These are phyloP conservation scores for Fonsecaea pugnacius DNA, from an alignment of 2,329 filamentous ascomycete species.

Conservation along the genomic window DNA sequence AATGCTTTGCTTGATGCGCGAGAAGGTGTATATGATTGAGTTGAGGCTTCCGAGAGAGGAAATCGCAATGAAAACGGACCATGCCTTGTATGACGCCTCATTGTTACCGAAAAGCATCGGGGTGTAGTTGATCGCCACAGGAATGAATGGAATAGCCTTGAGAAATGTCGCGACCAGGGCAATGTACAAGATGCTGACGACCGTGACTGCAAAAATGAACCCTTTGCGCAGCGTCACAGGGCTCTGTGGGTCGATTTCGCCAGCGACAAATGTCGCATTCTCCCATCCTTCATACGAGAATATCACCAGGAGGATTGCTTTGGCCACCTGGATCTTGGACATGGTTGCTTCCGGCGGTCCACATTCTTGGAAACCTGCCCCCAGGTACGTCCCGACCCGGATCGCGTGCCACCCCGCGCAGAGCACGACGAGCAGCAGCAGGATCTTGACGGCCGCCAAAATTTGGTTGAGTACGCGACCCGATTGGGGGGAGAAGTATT, in stretches of 20 bases:
- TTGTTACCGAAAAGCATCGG: conserved; percentile 2
- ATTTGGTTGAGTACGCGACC: conserved; percentile 3
- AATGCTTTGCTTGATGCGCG: conserved; percentile 11
- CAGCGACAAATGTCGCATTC: conserved; percentile 6
- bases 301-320: conserved; percentile 10
- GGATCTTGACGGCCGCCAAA: conserved; percentile 1
- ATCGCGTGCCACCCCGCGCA: conserved; percentile 8
- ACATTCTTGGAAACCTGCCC: conserved; percentile 7
- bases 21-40: conserved; percentile 11
- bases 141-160: background rate
- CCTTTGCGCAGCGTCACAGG: conserved; percentile 12
- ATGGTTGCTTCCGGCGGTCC: background rate
- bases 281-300: conserved; percentile 12
- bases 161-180: conserved; percentile 1
- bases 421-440: conserved; percentile 1
- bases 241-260: conserved; percentile 8
- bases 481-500: conserved; percentile 3
- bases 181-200: conserved; percentile 8
- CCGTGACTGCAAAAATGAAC: conserved; percentile 1
- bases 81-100: conserved; percentile 8
- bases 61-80: conserved; percentile 9
- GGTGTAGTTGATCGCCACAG: conserved; percentile 8
- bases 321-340: conserved; percentile 7
- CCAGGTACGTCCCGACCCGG: background rate
- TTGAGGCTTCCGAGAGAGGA: conserved; percentile 5